Conservation (phyloP, 2,329 filamentous ascomycete species). For the Paecilomyces sp. region DNA sequence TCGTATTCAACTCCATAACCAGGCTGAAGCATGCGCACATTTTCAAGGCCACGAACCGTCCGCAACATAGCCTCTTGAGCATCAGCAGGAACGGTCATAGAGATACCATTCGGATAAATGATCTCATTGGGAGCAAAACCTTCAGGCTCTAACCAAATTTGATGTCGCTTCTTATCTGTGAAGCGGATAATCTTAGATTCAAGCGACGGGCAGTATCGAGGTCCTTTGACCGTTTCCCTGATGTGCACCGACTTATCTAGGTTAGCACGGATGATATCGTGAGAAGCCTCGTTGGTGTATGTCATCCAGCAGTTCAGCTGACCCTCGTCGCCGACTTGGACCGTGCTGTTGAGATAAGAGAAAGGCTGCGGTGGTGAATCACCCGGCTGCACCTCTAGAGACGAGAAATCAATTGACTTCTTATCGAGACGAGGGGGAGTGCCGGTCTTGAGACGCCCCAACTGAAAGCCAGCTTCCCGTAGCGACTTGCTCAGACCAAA, state of each 20-base stretch:
- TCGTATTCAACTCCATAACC: conserved; percentile 98
- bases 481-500: conserved; percentile 89
- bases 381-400: conserved; percentile 66
- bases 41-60: conserved; percentile 80
- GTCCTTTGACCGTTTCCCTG: conserved; percentile 86
- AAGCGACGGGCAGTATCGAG: conserved; percentile 89
- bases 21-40: conserved; percentile 84
- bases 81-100: conserved; percentile 89
- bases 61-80: conserved; percentile 79
- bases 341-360: conserved; percentile 75
- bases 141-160: conserved; percentile 96
- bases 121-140: conserved; percentile 76
- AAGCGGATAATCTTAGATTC: conserved; percentile 94
- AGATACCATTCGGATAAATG: conserved; percentile 93
- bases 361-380: conserved; percentile 85
- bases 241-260: conserved; percentile 97
- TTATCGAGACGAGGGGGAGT: conserved; percentile 83
- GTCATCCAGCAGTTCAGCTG: conserved; percentile 85
- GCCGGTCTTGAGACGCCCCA: conserved; percentile 90
- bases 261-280: conserved; percentile 78
- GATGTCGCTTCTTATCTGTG: conserved; percentile 68
- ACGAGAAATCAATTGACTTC: conserved; percentile 70
- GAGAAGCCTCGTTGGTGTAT: conserved; percentile 74
- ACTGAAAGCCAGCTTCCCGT: conserved; percentile 75
- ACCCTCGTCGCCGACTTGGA: conserved; percentile 60